A percentile compares a stretch with the other conserved stretches of the same genome.
Evolutionary conservation across 176 grass and related monocot genomes (phyloP).

Genomic region (Carex kokanica): DNA sequence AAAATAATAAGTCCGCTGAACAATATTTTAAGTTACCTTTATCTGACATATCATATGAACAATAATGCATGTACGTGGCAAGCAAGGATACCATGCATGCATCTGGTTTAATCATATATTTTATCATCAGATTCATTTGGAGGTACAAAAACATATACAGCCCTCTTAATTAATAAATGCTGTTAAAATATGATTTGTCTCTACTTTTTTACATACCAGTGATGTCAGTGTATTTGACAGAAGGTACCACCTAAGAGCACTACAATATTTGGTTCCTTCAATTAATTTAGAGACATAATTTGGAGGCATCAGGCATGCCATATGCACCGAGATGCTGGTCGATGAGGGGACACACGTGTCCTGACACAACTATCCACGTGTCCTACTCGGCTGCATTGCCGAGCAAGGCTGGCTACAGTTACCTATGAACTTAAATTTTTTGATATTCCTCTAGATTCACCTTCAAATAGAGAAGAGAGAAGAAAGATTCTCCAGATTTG

Average conservation of each 20-base stretch:
- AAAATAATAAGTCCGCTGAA: too few species aligned
- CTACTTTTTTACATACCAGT: background rate
- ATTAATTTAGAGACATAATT: background rate
- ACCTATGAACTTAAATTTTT: background rate
- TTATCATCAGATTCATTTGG: too few species aligned
- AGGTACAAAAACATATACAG: too few species aligned
- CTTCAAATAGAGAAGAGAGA: background rate
- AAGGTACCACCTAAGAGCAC: background rate
- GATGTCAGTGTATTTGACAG: background rate
- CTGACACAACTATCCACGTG: background rate
- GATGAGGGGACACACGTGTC: slow-evolving; percentile 19
- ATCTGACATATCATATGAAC: too few species aligned
- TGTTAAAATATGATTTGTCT: too few species aligned
- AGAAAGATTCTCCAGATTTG: slow-evolving; percentile 19
- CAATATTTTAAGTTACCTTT: too few species aligned
- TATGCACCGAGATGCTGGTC: background rate
- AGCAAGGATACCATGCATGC: too few species aligned
- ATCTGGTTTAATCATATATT: too few species aligned
- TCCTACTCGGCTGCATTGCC: background rate
- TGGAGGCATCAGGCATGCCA: background rate
- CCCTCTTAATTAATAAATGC: too few species aligned
- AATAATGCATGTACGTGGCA: too few species aligned
- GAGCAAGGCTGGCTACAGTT: slow-evolving; percentile 15
- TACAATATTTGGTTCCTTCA: background rate
- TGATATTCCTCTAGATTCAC: slow-evolving; percentile 19